Percentiles rank a stretch among this genome's conserved stretches.
phyloP scores from a whole-genome alignment of 805 yeast species.

The Cyberlindnera subsufficiens region DNA sequence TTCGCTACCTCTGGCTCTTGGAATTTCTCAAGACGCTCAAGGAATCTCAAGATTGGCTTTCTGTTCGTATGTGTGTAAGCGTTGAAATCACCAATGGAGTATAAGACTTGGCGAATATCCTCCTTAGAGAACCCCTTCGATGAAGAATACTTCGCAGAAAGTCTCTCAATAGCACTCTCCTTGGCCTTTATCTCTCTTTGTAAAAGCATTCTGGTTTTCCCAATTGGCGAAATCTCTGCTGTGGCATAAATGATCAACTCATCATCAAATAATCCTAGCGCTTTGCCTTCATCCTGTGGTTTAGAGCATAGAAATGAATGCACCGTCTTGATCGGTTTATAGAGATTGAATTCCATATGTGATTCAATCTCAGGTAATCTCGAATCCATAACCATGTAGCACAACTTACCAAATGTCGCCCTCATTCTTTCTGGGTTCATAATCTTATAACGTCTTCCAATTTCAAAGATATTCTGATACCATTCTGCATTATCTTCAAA shows the following conservation, averaged over 20 bases:
- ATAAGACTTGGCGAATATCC: slow-evolving; percentile 63
- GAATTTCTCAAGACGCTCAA: slow-evolving; percentile 42
- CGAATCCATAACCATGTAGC: slow-evolving; percentile 85
- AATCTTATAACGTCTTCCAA: slow-evolving; percentile 75
- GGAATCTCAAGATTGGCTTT: slow-evolving; percentile 59
- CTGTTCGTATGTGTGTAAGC: slow-evolving; percentile 66
- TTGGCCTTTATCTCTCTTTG: slow-evolving; percentile 57
- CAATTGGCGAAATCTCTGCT: slow-evolving; percentile 56
- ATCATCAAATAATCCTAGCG: slow-evolving; percentile 47
- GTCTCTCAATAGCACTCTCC: slow-evolving; percentile 60
- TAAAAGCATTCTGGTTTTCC: slow-evolving; percentile 47
- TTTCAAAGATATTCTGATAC: slow-evolving; percentile 67
- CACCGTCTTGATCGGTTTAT: slow-evolving; percentile 67
- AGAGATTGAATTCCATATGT: slow-evolving; percentile 70
- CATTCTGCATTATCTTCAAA: slow-evolving; percentile 66
- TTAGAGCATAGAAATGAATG: slow-evolving; percentile 37
- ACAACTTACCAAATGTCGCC: slow-evolving; percentile 70
- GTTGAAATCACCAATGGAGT: slow-evolving; percentile 76
- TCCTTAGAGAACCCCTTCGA: slow-evolving; percentile 42
- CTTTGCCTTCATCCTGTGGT: slow-evolving; percentile 30
- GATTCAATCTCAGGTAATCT: slow-evolving; percentile 62
- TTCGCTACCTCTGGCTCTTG: slow-evolving; percentile 36
- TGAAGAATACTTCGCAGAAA: slow-evolving; percentile 45
- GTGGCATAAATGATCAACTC: slow-evolving; percentile 58
- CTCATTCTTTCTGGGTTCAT: slow-evolving; percentile 83